Base-by-base conservation (phyloP, 106 monocot genomes). In the Triglochin maritima region DNA sequence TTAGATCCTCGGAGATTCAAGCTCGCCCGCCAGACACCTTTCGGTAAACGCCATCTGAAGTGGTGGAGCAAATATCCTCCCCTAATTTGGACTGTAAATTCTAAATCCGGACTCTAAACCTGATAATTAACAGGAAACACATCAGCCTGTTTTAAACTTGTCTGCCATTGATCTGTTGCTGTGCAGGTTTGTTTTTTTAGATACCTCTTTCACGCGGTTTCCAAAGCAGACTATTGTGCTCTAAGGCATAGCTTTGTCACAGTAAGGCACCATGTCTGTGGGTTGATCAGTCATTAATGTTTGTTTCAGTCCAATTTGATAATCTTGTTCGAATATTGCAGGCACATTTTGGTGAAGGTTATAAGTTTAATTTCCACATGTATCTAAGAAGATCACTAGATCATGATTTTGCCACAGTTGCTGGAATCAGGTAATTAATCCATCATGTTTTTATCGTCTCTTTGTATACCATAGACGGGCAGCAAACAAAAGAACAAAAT, bases 191-290 rank as follows among this genome's bases (percentile, higher is more conserved):
- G 86, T 62, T 77, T 73, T 56, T 29, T 79, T 7, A 64, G 82
- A 17, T 82, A 82, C 47, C 72, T 82, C 46, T 58, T 64, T 11
- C 68, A 66, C 46, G 73, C 82, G 12, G 82, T 86, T 3, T 71
- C 82, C n/a, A 86, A 82, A 74, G 82, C 79, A 8, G 86, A 86
- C 70, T 86, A 86, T 63, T 73, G 79, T 55, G 70, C 86, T 44
- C 81, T 86, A 64, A 72, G 82, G 2, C 79, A 74, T 43, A 79
- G 86, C 4, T 86, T 86, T 46, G 67, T 86, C 60, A 67, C 69
- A 54, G 86, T 86, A 68, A 76, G 72, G 11, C 4, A 13, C 12
- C 47, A 50, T 47, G 13, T 51, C 9, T 9, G 45, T 4, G 2
- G 5, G 4, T 17, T 29, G 10, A 46, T 44, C 17, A 3, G 41